phyloP scores from a whole-genome alignment of 306 rosid species.

The Chamaecrista fasciculata region DNA sequence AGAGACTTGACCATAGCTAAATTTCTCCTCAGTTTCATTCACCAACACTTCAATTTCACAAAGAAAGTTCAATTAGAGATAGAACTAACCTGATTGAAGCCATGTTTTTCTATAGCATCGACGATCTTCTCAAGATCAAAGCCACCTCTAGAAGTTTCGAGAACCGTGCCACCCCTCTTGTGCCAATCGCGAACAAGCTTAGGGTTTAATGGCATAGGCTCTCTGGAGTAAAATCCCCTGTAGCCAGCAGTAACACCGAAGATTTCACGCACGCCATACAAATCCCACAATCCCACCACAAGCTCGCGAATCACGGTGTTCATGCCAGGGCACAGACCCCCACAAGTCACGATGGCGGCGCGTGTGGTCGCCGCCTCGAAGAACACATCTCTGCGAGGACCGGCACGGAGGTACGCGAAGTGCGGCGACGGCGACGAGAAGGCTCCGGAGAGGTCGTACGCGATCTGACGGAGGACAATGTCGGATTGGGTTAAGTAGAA shows the following conservation, averaged over 20 bases:
- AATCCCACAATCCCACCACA: conserved; percentile 62
- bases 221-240: conserved; percentile 64
- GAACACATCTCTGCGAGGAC: conserved; percentile 41
- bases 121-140: conserved; percentile 64
- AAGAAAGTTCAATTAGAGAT: not conserved
- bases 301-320: conserved; percentile 88
- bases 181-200: conserved; percentile 58
- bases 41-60: too few species aligned
- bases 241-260: conserved; percentile 69
- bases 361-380: conserved; percentile 30
- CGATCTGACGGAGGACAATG: conserved; percentile 43
- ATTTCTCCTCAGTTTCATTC: too few species aligned
- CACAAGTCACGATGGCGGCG: conserved; percentile 73
- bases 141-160: conserved; percentile 82
- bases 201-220: conserved; percentile 39
- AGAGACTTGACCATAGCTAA: too few species aligned
- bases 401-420: conserved; percentile 32
- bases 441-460: conserved; percentile 37
- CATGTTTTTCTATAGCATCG: conserved; percentile 54
- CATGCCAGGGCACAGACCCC: conserved; percentile 73
- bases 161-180: conserved; percentile 63
- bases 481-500: conserved; percentile 45
- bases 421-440: not conserved
- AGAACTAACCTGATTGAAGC: conserved; percentile 63
- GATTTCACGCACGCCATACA: conserved; percentile 68